These are phyloP conservation scores for Rhizopogon rudus DNA, from an alignment of 768 basidiomycete genomes.

Conservation along the genomic window DNA sequence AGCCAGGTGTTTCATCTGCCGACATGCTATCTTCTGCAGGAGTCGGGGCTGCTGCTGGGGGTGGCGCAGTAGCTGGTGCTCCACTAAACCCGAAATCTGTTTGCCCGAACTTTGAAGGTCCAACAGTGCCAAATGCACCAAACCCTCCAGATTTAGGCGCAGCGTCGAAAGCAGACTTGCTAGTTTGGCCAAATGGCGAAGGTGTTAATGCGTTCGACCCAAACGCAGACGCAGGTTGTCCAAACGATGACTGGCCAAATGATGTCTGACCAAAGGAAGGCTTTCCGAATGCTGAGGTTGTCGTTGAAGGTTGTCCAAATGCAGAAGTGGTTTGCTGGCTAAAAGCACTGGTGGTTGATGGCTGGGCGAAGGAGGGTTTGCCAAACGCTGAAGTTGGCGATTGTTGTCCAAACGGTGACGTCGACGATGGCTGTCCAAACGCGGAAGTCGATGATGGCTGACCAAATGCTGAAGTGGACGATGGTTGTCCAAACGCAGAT, in stretches of 20 bases:
- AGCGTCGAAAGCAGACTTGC: conserved; percentile 18
- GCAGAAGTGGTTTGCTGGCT: conserved; percentile 8
- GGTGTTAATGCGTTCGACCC: conserved; percentile 4
- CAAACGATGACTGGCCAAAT: conserved; percentile 30
- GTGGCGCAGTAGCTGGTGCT: conserved; percentile 4
- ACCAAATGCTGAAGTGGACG: conserved; percentile 12
- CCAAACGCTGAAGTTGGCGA: conserved; percentile 6
- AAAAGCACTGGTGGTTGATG: conserved; percentile 11
- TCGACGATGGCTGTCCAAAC: conserved; percentile 23
- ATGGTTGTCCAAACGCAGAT: conserved; percentile 29
- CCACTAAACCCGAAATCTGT: conserved; percentile 10
- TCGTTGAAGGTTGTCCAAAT: conserved; percentile 29
- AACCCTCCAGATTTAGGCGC: conserved; percentile 22
- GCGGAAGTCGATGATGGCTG: conserved; percentile 12
- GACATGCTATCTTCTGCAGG: conserved; percentile 27
- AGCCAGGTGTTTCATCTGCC: conserved; percentile 23
- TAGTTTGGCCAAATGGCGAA: conserved; percentile 16
- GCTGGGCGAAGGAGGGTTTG: conserved; percentile 12
- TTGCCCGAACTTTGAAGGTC: conserved; percentile 28
- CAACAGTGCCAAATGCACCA: conserved; percentile 26
- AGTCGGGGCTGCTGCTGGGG: conserved; percentile 1
- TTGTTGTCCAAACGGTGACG: conserved; percentile 29
- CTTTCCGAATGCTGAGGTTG: conserved; percentile 20
- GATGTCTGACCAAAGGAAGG: conserved; percentile 19
- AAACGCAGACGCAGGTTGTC: conserved; percentile 10